phyloP scores from a whole-genome alignment of 139 green algal species.

The Dunaliella sp. region DNA sequence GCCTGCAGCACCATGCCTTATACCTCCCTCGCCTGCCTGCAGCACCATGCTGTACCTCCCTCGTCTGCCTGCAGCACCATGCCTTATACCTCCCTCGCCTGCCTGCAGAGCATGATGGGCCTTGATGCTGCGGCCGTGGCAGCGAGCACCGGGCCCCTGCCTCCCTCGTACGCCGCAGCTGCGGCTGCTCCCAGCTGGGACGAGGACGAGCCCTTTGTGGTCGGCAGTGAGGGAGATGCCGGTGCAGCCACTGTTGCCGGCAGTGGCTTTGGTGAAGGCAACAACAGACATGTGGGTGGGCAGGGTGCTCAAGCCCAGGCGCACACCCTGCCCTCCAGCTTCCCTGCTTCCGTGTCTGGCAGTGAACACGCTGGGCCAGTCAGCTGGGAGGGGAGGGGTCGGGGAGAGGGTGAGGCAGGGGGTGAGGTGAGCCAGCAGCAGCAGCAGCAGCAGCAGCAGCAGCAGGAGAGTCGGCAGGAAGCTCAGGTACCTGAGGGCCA shows the following conservation, averaged over 20 bases:
- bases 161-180: background rate
- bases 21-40: too few species aligned
- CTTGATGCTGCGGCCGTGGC: background rate
- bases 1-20: too few species aligned
- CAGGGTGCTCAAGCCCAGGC: background rate
- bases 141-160: background rate
- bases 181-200: background rate
- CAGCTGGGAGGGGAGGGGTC: constrained; percentile 4
- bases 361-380: background rate
- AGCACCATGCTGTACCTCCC: too few species aligned
- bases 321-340: background rate
- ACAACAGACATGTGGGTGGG: background rate
- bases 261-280: background rate
- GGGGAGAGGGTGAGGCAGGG: background rate
- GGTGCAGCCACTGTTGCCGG: background rate
- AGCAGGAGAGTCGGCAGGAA: background rate
- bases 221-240: background rate
- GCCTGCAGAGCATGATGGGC: too few species aligned
- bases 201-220: background rate
- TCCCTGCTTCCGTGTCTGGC: too few species aligned
- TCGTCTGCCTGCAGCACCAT: too few species aligned
- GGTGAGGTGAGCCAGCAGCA: too few species aligned
- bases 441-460: background rate
- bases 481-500: too few species aligned
- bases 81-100: too few species aligned